Evolutionary conservation across 164 flowering plant species (phyloP), one percentile per base, ranked within the genome.

Genomic region (Hamamelis virginiana): DNA sequence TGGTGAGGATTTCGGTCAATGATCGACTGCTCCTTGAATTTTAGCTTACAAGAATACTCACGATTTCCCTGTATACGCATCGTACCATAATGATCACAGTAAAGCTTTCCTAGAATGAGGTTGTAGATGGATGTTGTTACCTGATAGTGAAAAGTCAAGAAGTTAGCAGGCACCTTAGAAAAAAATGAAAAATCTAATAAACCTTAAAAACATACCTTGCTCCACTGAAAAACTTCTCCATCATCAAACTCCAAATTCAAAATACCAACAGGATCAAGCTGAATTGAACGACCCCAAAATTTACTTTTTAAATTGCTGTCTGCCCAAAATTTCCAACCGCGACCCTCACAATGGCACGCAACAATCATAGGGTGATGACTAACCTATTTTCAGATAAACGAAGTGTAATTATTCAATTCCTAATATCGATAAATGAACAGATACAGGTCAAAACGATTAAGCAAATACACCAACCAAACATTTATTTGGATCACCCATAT

Each of bases 271-370:
- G 89, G 89, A 75, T 86, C 87, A 26, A 86, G 75, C 58, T 86
- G 87, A 67, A 86, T 86, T n/a, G 89, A 83, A 13, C 89, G 89
- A 38, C 89, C 89, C 89, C 87, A 83, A 66, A 86, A 86, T 64
- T 86, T 86, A 60, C 87, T 83, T 63, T 82, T 82, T 9, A 86
- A 53, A 52, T 83, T 80, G 72, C 84, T 82, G 26, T 86, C 89
- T 45, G 76, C 89, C 87, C 87, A 83, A 59, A 86, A 82, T 76
- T 79, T 86, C 89, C 89, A 86, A 14, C 89, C 89, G 2, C 41
- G 72, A 12, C 89, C 89, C 61, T 85, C 87, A 73, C 89, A 85
- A 44, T 85, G 87, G 73, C 87, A 85, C 23, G 83, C 83, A 74
- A 80, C 70, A 71, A 80, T 48, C 80, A 74, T 77, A 10, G 83